Evolutionary conservation across 805 yeast species (phyloP), one percentile per base, ranked within the genome.

Genomic region (Candida ponderosae): DNA sequence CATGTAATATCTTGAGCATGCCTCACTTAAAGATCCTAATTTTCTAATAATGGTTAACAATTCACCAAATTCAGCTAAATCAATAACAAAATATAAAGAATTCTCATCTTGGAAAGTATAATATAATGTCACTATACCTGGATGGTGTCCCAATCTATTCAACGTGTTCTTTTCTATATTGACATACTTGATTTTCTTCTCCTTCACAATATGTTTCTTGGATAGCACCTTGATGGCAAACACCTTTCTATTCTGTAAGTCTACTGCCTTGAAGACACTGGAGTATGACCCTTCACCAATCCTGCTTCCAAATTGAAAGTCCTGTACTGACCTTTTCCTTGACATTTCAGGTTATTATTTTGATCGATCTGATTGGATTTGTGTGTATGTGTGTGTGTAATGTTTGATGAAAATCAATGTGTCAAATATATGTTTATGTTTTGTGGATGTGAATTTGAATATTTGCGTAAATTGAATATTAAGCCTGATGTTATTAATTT

Each of bases 271-370:
- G 50, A 76, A 85, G 9, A 90, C 98, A 6, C 94, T 86, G 10
- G 97, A 89, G 56, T 90, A 93, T 7, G 97, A 87, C 1, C 98
- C 98, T 56, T 87, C 96, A 5, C 98, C 98, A 18, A 93, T 79
- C 38, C 82, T 73, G 16, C 79, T 74, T 9, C 90, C 88, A 50
- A 86, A 85, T 42, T 78, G 81, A 59, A 85, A 86, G 54, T 87
- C 96, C 42, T 75, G 70, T 4, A 80, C 89, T 7, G 81, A 62
- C 47, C 73, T 62, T 49, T 67, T 72, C 40, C 65, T 54, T 10
- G 65, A 50, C 65, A 59, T 60, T n/a, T n/a, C n/a, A n/a, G n/a
- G n/a, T n/a, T n/a, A n/a, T n/a, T n/a, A n/a, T n/a, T n/a, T n/a
- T n/a, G n/a, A n/a, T n/a, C n/a, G n/a, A n/a, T n/a, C n/a, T n/a